Percentiles rank a stretch among this genome's conserved stretches.
These are phyloP conservation scores for Ophiosphaerella korrae DNA, from an alignment of 2,329 filamentous ascomycete species.

Conservation along the genomic window DNA sequence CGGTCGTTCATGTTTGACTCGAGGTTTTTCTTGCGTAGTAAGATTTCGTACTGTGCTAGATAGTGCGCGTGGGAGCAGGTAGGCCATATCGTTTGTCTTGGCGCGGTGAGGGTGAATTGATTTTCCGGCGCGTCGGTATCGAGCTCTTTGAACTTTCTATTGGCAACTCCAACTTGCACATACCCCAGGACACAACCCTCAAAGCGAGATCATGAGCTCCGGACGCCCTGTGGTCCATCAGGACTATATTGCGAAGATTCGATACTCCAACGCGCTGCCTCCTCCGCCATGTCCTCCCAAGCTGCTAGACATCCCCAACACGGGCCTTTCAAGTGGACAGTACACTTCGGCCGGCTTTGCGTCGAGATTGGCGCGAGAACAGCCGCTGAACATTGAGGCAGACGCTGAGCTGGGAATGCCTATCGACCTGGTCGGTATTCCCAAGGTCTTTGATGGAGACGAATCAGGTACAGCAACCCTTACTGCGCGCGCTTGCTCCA, in stretches of 20 bases:
- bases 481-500: constrained; percentile 12
- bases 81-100: constrained; percentile 16
- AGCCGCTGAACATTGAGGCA: constrained; percentile 93
- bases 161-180: constrained; percentile 16
- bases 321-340: constrained; percentile 81
- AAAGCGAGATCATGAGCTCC: constrained; percentile 29
- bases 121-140: constrained; percentile 28
- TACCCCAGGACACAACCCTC: constrained; percentile 4
- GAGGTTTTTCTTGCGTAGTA: background rate
- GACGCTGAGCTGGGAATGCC: constrained; percentile 99
- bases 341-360: constrained; percentile 92
- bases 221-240: constrained; percentile 67
- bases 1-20: constrained; percentile 19
- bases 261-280: constrained; percentile 94
- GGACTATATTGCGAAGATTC: constrained; percentile 94
- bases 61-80: background rate
- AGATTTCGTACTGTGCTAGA: no score
- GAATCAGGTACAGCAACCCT: constrained; percentile 73
- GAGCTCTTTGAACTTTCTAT: constrained; percentile 36
- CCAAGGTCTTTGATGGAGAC: constrained; percentile 91
- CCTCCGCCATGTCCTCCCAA: constrained; percentile 94
- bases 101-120: constrained; percentile 21
- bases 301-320: constrained; percentile 94
- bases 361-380: constrained; percentile 84
- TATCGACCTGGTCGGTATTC: constrained; percentile 91